Base-by-base conservation (phyloP, 2,329 filamentous ascomycete genomes). In the Coniochaeta sp. region DNA sequence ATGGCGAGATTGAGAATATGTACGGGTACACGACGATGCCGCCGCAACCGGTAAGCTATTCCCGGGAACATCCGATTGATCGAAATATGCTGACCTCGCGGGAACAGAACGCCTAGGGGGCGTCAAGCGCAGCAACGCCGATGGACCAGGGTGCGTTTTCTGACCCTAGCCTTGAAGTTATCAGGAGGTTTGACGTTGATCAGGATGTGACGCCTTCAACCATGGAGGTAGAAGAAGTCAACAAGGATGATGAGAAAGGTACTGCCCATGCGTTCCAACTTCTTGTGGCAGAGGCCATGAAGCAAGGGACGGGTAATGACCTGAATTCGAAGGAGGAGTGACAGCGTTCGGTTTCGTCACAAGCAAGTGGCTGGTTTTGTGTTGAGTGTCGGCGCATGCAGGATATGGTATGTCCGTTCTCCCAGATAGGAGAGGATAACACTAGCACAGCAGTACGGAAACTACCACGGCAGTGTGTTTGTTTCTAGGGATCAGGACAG, bases 11-110 rank as follows among this genome's bases (percentile, higher is more conserved):
- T 74, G 87, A 91, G 64, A 86, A 85, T 64, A 96, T 97, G 81
- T 98, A 98, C 66, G 83, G 83, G 43, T 96, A 96, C 72, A 83
- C 88, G 16, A 78, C 86, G 63, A 90, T 96, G 83, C 87, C 89
- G 67, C 84, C 89, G 64, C 91, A 96, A 74, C 90, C 92, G 79
- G 90, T 93, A 80, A 72, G 83, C 75, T 36, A 17, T 28, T n/a
- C 52, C 31, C 19, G n/a, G n/a, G 33, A 26, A 9, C 50, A 8
- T 57, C n/a, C n/a, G 34, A 47, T 7, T 26, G 14, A 47, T 14
- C 17, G 38, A 19, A 19, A 31, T 9, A 31, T 22, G 24, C 58
- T 57, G 14, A 59, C 31, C 5, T 22, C n/a, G 6, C 11, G 31
- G 8, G 31, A 36, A 38, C n/a, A 56, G 54, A 56, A 38, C n/a